Base-by-base conservation (phyloP, 805 yeast genomes). In the Hanseniaspora nectarophila region DNA sequence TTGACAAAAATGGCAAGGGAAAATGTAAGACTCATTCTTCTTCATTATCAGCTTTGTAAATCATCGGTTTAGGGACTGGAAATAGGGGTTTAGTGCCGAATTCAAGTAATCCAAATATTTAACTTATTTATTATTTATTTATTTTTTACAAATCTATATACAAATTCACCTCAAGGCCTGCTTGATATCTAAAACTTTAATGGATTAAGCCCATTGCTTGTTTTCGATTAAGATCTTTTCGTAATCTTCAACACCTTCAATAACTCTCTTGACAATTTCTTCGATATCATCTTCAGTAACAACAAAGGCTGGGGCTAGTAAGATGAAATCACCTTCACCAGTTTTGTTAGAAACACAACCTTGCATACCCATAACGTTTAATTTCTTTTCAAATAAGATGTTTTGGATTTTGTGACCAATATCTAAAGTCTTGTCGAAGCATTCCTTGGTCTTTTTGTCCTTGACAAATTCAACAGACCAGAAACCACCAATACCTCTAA, bases 401-500 rank as follows among this genome's bases (percentile, higher is more conserved):
- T 59, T 59, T 55, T 65, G 60, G 35, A 70, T 58, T 28, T 61
- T 58, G 51, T 66, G 63, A 34, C 71, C 75, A 38, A 72, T 63
- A 45, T 66, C 63, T 33, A 66, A 53, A n/a, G 61, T 59, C 33
- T 67, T 61, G 24, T 66, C 70, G 55, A 76, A 75, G 10, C 73
- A 67, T 60, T 74, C 75, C 58, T 76, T 77, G 20, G 81, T 73
- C n/a, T 59, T 62, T 55, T 70, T 73, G 59, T 78, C 72, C 58
- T 75, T 71, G 54, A 77, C 82, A 48, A 77, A 67, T 63, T 79
- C 84, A 46, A 79, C 59, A 4, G 78, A 67, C 73, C 80, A 70
- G 63, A 79, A 79, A 37, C 77, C 74, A 55, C 83, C 84, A 54
- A 76, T 67, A 53, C 85, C 85, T 64, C 85, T 72, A 42, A 79